Base-by-base conservation (phyloP, 192 early-diverging fungal genomes). In the Backusella westeae region DNA sequence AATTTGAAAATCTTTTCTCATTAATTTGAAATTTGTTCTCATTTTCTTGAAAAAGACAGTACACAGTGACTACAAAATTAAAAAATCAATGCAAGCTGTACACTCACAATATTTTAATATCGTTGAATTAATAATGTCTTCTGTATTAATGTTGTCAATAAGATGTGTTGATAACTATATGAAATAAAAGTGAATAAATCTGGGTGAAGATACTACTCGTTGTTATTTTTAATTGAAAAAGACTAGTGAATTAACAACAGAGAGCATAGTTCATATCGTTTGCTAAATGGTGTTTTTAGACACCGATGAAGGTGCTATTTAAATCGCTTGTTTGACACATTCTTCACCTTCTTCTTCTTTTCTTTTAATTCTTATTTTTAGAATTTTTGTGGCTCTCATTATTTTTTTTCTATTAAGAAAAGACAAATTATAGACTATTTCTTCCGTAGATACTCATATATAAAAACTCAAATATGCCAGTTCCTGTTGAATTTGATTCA, bases 401-500 rank as follows among this genome's bases (percentile, higher is more conserved):
- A 29, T 65, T 26, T 38, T 73, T 41, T 23, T 44, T 44, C 4
- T n/a, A 49, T 0, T 26, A 63, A 63, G 8, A 29, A 4, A 63
- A 63, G 29, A 26, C 4, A 59, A 59, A 59, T 26, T 59, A 59
- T 26, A 59, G 17, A 49, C 46, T 49, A n/a, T 49, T 49, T n/a
- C 10, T 63, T 63, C 10, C 29, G 12, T 63, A 63, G 15, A 21
- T 23, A 63, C 12, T 14, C 6, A 49, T 12, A 39, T 39, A 12
- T 26, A 26, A 0, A 26, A 29, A 63, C 10, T 14, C 6, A 35
- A 36, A 68, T 6, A 82, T 82, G 77, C 81, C 81, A 29, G 56
- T 74, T 34, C 73, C 78, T 65, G 73, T 82, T 76, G 81, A 82
- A 53, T 81, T 75, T 44, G 66, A 34, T 23, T 21, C 63, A n/a